Conservation (phyloP, 768 basidiomycete genomes). For the Sporobolomyces pararoseus region DNA sequence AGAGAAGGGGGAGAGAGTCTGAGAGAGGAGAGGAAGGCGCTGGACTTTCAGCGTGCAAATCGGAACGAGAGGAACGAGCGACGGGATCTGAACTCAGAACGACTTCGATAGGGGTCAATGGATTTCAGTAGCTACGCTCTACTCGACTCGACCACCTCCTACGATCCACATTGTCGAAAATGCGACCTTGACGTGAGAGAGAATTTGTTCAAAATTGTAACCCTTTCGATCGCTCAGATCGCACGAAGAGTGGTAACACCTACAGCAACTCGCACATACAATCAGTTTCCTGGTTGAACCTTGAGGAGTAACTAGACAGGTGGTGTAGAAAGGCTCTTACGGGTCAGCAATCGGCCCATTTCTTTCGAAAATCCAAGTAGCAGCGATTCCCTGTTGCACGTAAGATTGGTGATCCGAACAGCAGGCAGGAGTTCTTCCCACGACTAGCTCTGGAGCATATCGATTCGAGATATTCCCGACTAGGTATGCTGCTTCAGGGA, state of each 20-base stretch:
- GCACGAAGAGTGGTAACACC: constrained; percentile 45
- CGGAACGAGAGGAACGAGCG: too few relatives aligned
- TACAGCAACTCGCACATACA: background rate
- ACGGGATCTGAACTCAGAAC: too few relatives aligned
- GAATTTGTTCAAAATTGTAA: constrained; percentile 45
- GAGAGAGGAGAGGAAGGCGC: too few relatives aligned
- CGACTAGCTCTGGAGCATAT: constrained; percentile 46
- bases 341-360: constrained; percentile 44
- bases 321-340: background rate
- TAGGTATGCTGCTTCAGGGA: constrained; percentile 29
- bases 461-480: constrained; percentile 43
- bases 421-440: constrained; percentile 43
- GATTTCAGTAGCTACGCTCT: background rate
- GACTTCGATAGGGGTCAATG: background rate
- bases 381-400: constrained; percentile 29
- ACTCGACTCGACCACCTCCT: constrained; percentile 31
- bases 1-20: too few relatives aligned
- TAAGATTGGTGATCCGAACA: constrained; percentile 46
- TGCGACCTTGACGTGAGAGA: constrained; percentile 44
- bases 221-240: constrained; percentile 36
- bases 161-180: constrained; percentile 37
- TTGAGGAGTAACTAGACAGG: too few relatives aligned
- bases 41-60: too few relatives aligned
- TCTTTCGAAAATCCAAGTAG: constrained; percentile 45
- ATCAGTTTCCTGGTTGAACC: too few relatives aligned